Evolutionary conservation across 345 rosid species (phyloP).

Genomic region (Citrus reticulata): DNA sequence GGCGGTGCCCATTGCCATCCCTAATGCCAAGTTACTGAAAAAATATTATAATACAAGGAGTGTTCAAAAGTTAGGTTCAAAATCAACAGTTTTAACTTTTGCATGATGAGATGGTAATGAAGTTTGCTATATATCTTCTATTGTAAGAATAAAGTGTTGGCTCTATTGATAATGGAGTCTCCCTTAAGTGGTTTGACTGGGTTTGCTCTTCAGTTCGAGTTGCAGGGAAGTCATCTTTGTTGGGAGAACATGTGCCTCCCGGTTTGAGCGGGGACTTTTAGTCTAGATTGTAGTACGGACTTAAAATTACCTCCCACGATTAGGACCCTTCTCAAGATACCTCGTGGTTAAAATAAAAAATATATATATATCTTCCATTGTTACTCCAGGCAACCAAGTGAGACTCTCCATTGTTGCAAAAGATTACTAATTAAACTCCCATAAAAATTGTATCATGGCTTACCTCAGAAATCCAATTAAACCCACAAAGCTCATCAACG

Average conservation of each 20-base stretch:
- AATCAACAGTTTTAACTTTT: not conserved
- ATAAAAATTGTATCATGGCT: not conserved
- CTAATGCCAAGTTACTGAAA: not conserved
- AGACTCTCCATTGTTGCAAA: not conserved
- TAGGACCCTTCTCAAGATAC: too few species aligned
- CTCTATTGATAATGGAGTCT: too few species aligned
- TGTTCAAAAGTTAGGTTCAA: not conserved
- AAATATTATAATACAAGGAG: not conserved
- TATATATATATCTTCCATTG: not conserved
- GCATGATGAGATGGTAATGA: not conserved
- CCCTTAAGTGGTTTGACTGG: too few species aligned
- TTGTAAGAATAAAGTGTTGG: not conserved
- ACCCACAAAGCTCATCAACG: not conserved
- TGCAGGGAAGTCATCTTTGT: too few species aligned
- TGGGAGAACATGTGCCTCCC: too few species aligned
- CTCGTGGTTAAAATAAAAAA: too few species aligned
- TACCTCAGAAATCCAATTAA: not conserved
- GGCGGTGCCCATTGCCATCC: too few species aligned
- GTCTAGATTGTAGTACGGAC: too few species aligned
- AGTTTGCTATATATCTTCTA: not conserved
- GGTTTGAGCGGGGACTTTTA: too few species aligned
- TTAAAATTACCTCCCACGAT: too few species aligned
- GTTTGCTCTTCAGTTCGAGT: too few species aligned
- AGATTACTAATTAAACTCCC: not conserved
- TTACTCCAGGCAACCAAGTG: not conserved